These are phyloP conservation scores for Curvularia lunata DNA, from an alignment of 2,329 filamentous ascomycete species.

Conservation along the genomic window DNA sequence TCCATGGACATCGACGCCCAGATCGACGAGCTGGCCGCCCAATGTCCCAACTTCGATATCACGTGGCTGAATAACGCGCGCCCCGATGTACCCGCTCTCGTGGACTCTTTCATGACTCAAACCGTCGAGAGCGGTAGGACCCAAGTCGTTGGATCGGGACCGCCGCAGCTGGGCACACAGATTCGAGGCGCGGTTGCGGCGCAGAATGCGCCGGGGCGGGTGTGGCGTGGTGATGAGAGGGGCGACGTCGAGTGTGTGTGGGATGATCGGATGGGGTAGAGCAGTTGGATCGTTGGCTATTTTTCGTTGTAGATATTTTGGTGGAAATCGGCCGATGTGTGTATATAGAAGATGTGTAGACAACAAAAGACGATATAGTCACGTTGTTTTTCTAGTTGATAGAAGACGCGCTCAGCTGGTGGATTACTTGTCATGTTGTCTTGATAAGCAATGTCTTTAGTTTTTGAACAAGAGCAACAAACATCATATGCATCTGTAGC, in stretches of 20 bases:
- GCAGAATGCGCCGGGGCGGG: constrained; percentile 7
- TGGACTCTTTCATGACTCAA: constrained; percentile 5
- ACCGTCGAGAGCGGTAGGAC: constrained; percentile 8
- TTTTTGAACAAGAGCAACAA: not conserved
- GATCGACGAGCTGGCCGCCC: constrained; percentile 4
- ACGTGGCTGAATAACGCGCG: constrained; percentile 12
- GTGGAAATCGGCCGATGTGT: not conserved
- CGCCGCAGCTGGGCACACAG: constrained; percentile 5
- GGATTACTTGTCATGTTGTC: too few species aligned
- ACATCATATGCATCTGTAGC: not conserved
- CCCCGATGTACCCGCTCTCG: constrained; percentile 2
- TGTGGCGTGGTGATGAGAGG: constrained; percentile 7
- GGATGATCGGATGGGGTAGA: constrained; percentile 15
- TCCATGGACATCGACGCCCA: not conserved
- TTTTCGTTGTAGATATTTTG: constrained; percentile 9
- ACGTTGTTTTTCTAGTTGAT: too few species aligned
- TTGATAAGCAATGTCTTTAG: too few species aligned
- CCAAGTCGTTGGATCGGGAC: constrained; percentile 4
- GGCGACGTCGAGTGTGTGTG: constrained; percentile 13
- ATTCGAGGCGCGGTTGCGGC: constrained; percentile 11
- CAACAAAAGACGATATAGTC: not conserved
- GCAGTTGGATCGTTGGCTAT: not conserved
- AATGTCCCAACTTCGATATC: constrained; percentile 8
- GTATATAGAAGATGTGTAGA: not conserved
- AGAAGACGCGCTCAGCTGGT: too few species aligned